Evolutionary conservation across 352 stramenopile species (phyloP), one percentile per base, ranked within the genome.

Genomic region (Phytophthora quininea): DNA sequence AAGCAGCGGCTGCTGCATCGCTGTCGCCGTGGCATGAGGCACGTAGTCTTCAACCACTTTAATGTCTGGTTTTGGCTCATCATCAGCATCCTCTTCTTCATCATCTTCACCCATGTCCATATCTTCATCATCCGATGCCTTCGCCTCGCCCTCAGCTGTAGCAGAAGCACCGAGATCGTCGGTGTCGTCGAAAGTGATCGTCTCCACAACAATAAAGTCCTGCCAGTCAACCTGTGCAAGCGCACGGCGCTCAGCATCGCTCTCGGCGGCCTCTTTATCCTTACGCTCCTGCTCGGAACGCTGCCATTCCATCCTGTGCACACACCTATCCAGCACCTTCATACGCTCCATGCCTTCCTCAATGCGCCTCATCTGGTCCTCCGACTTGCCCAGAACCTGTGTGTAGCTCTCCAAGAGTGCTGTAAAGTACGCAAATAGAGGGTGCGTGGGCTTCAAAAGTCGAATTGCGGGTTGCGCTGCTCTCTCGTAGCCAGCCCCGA

Each of bases 201-300:
- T 99, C 74, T 99, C 97, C 0, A 99, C 98, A 3, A 99, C 90
- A 3, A 99, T 96, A 71, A 99, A 99, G 79, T 99, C 97, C 76
- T 99, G 95, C 98, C 98, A 99, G 83, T 99, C 97, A 64, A 99
- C 84, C 68, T 93, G 80, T 32, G 84, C 76, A 14, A 91, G 66
- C 47, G 87, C 89, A 12, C 88, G 75, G 4, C 77, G 77, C 74
- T 96, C 88, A 0, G 86, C 87, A 48, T 95, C 89, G 54, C 75
- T 90, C 43, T 90, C 86, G 8, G 85, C 88, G 1, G 74, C 83
- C 45, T 96, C 86, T 24, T 77, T 77, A 14, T 90, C 85, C 53
- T 92, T 84, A 6, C 71, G 67, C 33, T 96, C 88, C 55, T 91
- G 82, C 58, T 95, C 85, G 19, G 80, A 82, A 7, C 88, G 80